Base-by-base conservation (phyloP, 495 filamentous ascomycete genomes). In the Cladorrhinum samala region DNA sequence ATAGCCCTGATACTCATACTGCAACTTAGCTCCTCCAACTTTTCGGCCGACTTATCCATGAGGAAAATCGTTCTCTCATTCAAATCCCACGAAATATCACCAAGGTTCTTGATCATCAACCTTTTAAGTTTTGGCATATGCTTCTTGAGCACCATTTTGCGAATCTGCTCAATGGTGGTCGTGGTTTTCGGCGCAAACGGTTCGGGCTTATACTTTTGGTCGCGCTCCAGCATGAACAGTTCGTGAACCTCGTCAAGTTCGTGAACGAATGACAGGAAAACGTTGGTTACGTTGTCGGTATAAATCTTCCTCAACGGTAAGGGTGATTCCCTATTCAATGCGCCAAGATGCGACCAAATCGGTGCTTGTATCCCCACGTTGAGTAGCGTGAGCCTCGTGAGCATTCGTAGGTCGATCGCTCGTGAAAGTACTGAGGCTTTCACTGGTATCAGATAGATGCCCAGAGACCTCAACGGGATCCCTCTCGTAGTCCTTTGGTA, bases 291-390 rank as follows among this genome's bases (percentile, higher is more conserved):
- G 52, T 84, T 77, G 55, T 86, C 82, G 2, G 80, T 84, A 56
- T 78, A 75, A 21, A 86, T 77, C 46, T 75, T 77, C 36, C 72
- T 68, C 13, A 86, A 65, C 5, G 72, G 65, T 27, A 83, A 64
- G 0, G 76, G 74, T 4, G 65, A 58, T 20, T 69, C 47, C 48
- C 70, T 73, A 58, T 83, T 80, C 52, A 80, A 66, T 45, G 71
- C 74, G 18, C 67, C 63, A 42, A 86, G 60, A 16, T 76, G 55
- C 11, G 67, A 61, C 82, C 82, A 86, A 53, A 84, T 74, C 2
- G 68, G 65, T 39, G 70, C 73, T 61, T 86, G 83, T 2, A 72
- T 60, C 1, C 83, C 83, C 20, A 83, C 80, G 47, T 82, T 82
- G 41, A 86, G 75, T 8, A 86, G 68, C 1, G 81, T 82, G 16